A percentile compares a stretch with the other conserved stretches of the same genome.
Conservation (phyloP, 1,284 basidiomycete species). For the Pseudomicrostroma phylloplanum region DNA sequence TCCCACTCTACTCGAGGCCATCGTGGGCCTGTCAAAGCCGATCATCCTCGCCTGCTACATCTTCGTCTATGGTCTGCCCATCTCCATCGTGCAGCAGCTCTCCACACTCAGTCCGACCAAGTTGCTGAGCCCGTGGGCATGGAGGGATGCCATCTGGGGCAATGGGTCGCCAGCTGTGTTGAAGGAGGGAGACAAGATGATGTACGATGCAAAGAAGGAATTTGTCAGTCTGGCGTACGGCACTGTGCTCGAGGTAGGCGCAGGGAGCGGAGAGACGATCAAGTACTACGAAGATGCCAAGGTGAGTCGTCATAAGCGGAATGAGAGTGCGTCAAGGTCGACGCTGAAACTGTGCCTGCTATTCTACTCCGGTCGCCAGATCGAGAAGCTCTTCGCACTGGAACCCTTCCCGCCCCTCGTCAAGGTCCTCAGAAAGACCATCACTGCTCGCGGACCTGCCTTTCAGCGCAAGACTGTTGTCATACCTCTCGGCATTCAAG, state of each 20-base stretch:
- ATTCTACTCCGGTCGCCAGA: constrained; percentile 6
- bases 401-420: constrained; percentile 30
- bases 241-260: constrained; percentile 31
- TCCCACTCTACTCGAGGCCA: not conserved
- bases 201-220: constrained; percentile 18
- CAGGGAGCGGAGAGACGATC: constrained; percentile 25
- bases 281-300: constrained; percentile 25
- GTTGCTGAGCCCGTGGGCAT: constrained; percentile 7
- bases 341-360: constrained; percentile 10
- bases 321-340: too few relatives aligned
- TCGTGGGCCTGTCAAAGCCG: not conserved
- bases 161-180: constrained; percentile 21
- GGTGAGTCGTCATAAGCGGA: too few relatives aligned
- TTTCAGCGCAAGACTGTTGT: constrained; percentile 20
- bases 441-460: constrained; percentile 11
- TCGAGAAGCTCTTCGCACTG: constrained; percentile 22
- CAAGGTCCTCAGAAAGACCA: constrained; percentile 14
- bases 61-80: not conserved
- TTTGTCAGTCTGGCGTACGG: constrained; percentile 25
- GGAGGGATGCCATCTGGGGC: constrained; percentile 16
- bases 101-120: not conserved
- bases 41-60: not conserved
- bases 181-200: constrained; percentile 14
- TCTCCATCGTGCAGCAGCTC: not conserved
- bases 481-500: constrained; percentile 21